phyloP scores from a whole-genome alignment of 2,329 filamentous ascomycete genomes.

The Beauveria bassiana region DNA sequence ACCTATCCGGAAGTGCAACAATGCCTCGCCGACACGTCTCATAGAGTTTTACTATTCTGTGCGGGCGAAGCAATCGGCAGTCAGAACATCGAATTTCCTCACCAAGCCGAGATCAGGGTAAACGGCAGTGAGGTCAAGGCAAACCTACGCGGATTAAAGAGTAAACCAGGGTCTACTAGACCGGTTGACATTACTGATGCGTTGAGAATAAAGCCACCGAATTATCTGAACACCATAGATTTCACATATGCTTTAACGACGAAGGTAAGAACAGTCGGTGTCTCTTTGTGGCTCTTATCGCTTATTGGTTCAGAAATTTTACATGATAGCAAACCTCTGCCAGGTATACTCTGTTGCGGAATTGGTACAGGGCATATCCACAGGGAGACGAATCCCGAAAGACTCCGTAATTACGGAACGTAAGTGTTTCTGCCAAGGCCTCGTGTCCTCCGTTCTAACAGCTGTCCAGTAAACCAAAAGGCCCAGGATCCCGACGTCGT shows the following conservation, averaged over 20 bases:
- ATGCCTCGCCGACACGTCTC: conserved; percentile 51
- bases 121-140: conserved; percentile 83
- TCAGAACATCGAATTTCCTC: conserved; percentile 81
- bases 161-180: conserved; percentile 88
- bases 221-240: conserved; percentile 68
- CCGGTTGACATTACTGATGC: conserved; percentile 83
- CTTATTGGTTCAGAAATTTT: conserved; percentile 52
- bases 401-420: conserved; percentile 76
- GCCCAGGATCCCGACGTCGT: conserved; percentile 84
- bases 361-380: conserved; percentile 60
- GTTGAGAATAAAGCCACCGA: conserved; percentile 56
- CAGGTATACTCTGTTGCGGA: conserved; percentile 62
- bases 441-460: conserved; percentile 16
- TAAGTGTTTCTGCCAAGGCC: conserved; percentile 33
- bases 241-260: conserved; percentile 89
- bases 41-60: conserved; percentile 79
- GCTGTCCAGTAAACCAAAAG: conserved; percentile 60
- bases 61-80: conserved; percentile 53
- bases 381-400: conserved; percentile 66
- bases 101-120: conserved; percentile 86
- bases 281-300: neutral
- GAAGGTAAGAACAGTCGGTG: conserved; percentile 52
- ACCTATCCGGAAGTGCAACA: conserved; percentile 45
- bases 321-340: conserved; percentile 67
- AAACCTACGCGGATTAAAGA: conserved; percentile 92